Evolutionary conservation across 2,329 filamentous ascomycete genomes (phyloP), one percentile per base, ranked within the genome.

Genomic region (Botrytis cinerea): DNA sequence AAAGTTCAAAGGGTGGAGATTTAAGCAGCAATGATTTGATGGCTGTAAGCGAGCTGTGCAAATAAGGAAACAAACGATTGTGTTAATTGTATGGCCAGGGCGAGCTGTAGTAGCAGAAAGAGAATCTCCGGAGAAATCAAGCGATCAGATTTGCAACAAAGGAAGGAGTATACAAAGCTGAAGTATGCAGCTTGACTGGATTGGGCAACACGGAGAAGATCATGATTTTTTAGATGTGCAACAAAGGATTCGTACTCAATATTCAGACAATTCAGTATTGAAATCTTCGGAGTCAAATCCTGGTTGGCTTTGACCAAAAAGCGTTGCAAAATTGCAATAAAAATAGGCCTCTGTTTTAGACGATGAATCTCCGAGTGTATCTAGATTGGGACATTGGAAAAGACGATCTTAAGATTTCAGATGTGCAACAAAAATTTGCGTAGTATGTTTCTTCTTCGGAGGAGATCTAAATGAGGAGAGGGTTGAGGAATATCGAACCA

Each of bases 71-170:
- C 51, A 45, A 57, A 20, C 38, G 61, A 45, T 20, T 28, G 43
- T 16, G 40, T 63, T 28, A n/a, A n/a, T 45, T 43, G 14, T 43
- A 40, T n/a, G 45, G n/a, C 38, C 16, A 63, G 45, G 61, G 25
- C 61, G 61, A 45, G 61, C 61, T 43, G 61, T 28, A 28, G 25
- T 25, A 63, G 60, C 35, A n/a, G 43, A 63, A 8, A n/a, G 40
- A 63, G 28, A 38, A n/a, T 45, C 18, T n/a, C 2, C 16, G 51
- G 57, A 28, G 40, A 46, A 45, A 61, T n/a, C n/a, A 22, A 59
- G 54, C 61, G 38, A 38, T 67, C 28, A 67, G 38, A 35, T 72
- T 51, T 59, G 46, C 48, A 66, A 67, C 70, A 54, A 67, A 72
- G n/a, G 28, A n/a, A 7, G 25, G 46, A 66, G 35, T 45, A 48